A percentile compares a stretch with the other conserved stretches of the same genome.
Evolutionary conservation across 2,329 filamentous ascomycete species (phyloP).

Genomic region (Alternaria arbusti): DNA sequence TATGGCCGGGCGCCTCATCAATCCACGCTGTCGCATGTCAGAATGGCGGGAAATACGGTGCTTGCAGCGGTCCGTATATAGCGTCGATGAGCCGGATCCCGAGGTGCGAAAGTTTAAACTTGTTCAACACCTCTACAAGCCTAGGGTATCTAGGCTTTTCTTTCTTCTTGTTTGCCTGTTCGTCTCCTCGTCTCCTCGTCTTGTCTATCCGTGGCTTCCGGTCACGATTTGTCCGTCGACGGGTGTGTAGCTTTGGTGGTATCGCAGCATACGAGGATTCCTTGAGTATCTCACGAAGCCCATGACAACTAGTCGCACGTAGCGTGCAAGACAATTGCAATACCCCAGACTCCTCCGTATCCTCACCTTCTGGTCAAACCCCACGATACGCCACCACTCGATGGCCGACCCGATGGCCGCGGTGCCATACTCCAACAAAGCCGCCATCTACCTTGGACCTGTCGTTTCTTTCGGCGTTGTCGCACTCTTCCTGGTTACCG

Average conservation of each 20-base stretch:
- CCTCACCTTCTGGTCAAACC: neutral
- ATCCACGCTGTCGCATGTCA: neutral
- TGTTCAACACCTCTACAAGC: neutral
- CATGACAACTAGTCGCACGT: neutral
- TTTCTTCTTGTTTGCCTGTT: neutral
- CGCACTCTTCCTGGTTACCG: constrained; percentile 24
- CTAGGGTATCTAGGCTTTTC: neutral
- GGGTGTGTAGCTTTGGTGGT: neutral
- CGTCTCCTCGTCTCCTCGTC: neutral
- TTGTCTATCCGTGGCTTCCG: neutral
- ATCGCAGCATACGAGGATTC: neutral
- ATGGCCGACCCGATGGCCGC: constrained; percentile 7
- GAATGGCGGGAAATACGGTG: neutral
- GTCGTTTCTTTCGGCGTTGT: constrained; percentile 25
- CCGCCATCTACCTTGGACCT: constrained; percentile 27
- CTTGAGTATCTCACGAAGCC: neutral
- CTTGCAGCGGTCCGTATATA: constrained; percentile 11
- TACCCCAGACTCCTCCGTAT: neutral
- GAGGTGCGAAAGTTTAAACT: neutral
- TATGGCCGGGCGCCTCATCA: neutral
- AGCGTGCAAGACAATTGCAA: constrained; percentile 1
- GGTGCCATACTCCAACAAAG: constrained; percentile 29
- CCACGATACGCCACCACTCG: neutral
- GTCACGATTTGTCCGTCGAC: neutral
- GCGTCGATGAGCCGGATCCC: constrained; percentile 1